Evolutionary conservation across 2,329 filamentous ascomycete genomes (phyloP).

Genomic region (Fusarium anguioides): DNA sequence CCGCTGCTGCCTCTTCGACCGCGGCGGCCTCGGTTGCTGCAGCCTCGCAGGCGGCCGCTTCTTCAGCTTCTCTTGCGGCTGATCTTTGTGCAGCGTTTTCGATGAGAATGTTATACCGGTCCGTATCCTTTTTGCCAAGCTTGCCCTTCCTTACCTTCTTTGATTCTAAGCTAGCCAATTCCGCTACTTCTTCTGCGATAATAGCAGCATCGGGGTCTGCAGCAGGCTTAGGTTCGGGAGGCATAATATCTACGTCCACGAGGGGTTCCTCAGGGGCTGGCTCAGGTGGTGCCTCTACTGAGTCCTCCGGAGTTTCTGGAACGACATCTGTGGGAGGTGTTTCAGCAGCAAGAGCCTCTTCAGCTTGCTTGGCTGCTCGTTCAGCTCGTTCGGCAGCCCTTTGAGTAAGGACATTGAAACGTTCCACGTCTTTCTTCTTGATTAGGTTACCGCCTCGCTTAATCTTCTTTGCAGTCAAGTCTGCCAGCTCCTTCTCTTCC

Average conservation of each 20-base stretch:
- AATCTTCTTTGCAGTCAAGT: conserved; percentile 37
- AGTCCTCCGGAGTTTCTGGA: conserved; percentile 31
- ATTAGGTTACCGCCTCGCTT: conserved; percentile 39
- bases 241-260: conserved; percentile 18
- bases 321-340: conserved; percentile 9
- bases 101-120: conserved; percentile 32
- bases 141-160: conserved; percentile 42
- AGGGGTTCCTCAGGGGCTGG: conserved; percentile 9
- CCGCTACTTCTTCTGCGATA: conserved; percentile 37
- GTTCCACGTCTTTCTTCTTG: conserved; percentile 40
- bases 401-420: conserved; percentile 33
- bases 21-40: conserved; percentile 18
- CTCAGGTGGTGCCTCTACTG: conserved; percentile 24
- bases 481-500: conserved; percentile 44
- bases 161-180: conserved; percentile 32
- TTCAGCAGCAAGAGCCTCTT: conserved; percentile 39
- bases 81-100: conserved; percentile 34
- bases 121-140: conserved; percentile 38
- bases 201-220: conserved; percentile 31
- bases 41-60: conserved; percentile 42
- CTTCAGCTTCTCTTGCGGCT: conserved; percentile 34
- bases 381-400: conserved; percentile 37
- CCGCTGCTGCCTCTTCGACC: conserved; percentile 25
- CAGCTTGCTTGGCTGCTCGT: conserved; percentile 46
- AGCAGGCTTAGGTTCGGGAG: conserved; percentile 4